Base-by-base conservation (phyloP, 2,329 filamentous ascomycete genomes). In the Colletotrichum euphorbiae region DNA sequence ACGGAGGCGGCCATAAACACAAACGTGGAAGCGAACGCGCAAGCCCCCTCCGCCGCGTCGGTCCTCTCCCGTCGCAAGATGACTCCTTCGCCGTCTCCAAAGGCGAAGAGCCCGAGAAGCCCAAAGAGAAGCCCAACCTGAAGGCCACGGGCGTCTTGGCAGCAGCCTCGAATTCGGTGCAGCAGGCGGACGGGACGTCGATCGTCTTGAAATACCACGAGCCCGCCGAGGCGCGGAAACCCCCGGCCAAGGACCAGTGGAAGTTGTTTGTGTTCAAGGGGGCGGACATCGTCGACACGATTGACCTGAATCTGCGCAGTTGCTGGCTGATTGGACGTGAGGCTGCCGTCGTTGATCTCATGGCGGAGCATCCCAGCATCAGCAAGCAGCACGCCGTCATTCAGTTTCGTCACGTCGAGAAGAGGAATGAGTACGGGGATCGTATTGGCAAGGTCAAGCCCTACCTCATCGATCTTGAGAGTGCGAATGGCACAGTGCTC, bases 361-460 rank as follows among this genome's bases (percentile, higher is more conserved):
- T 89, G 2, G 88, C 97, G 7, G 93, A 97, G 75, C 95, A 99
- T 76, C 94, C 94, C 1, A 98, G 93, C 78, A 90, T 94, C 75
- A 97, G 93, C 77, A 97, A 97, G 79, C 96, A 99, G 80, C 96
- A 99, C 78, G 95, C 95, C 1, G 96, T 94, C 8, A 87, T 99
- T 48, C 96, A 99, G 77, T 99, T 99, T 75, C 89, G 96, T 42
- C 90, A 93, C 76, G 88, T 91, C 19, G 92, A 93, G 75, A 94
- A 91, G 79, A 88, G 88, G 70, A 93, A 97, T 73, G 93, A 98
- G 79, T 97, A 88, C 76, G 94, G 94, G 21, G 94, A 98, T 76
- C 92, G 90, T 75, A 85, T 90, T 66, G 93, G 92, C 21, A 90
- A 84, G 70, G 92, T 94, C 51, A 91, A 89, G 80, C 94, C 94